A percentile compares a stretch with the other conserved stretches of the same genome.
Conservation (phyloP, 129 eudicot genomes). For the Pittosporum tobira region DNA sequence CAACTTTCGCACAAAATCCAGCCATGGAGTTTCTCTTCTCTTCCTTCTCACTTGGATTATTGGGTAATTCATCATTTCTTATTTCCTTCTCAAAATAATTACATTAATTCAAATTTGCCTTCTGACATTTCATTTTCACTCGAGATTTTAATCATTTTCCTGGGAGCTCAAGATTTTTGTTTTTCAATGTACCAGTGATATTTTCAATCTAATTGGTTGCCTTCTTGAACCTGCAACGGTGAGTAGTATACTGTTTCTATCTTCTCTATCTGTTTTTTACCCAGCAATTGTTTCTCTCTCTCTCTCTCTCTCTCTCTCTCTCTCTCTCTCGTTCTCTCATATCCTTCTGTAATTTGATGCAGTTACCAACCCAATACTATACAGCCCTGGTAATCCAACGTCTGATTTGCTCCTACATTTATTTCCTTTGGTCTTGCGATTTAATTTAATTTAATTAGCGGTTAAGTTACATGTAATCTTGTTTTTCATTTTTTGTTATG, state of each 20-base stretch:
- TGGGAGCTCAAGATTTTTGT: neutral
- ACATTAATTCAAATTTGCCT: too few species aligned
- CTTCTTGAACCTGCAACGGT: constrained; percentile 98
- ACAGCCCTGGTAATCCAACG: constrained; percentile 66
- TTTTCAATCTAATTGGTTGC: constrained; percentile 84
- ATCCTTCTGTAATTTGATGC: constrained; percentile 21
- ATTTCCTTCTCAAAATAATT: too few species aligned
- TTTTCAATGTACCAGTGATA: constrained; percentile 45
- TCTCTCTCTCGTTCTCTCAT: neutral
- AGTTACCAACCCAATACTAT: constrained; percentile 94
- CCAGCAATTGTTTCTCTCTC: neutral
- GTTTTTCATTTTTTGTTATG: neutral
- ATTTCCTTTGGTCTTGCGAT: neutral
- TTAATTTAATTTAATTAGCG: too few species aligned
- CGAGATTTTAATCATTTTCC: too few species aligned
- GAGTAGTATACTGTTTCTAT: too few species aligned
- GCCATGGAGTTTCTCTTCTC: constrained; percentile 83
- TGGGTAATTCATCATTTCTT: constrained; percentile 48
- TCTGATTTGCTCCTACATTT: neutral
- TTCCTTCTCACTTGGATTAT: constrained; percentile 84
- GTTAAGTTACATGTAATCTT: too few species aligned
- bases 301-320: neutral
- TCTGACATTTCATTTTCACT: too few species aligned
- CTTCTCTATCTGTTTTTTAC: too few species aligned
- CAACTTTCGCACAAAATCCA: constrained; percentile 80